phyloP scores from a whole-genome alignment of 1,139 yeast genomes.

The Kluyveromyces sp. region DNA sequence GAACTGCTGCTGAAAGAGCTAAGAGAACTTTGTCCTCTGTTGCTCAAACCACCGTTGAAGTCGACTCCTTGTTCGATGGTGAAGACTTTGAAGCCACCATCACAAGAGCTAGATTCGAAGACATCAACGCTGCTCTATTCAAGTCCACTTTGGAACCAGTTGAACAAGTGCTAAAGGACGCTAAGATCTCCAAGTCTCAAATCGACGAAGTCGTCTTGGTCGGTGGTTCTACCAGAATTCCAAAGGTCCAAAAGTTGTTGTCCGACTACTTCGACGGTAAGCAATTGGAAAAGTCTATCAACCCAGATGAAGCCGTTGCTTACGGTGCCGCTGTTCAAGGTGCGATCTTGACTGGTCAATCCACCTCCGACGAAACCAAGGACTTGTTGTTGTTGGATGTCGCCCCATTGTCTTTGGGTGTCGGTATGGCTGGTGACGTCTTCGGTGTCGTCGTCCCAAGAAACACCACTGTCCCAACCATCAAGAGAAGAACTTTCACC shows the following conservation, averaged over 20 bases:
- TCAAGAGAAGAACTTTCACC: constrained; percentile 99
- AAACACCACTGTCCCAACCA: constrained; percentile 99
- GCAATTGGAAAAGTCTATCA: constrained; percentile 90
- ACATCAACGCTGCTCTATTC: constrained; percentile 91
- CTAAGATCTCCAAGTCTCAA: constrained; percentile 81
- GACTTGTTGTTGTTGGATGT: constrained; percentile 96
- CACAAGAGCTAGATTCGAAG: constrained; percentile 99
- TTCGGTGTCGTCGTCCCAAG: constrained; percentile 99
- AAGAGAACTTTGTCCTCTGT: constrained; percentile 98
- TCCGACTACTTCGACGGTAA: constrained; percentile 98
- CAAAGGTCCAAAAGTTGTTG: constrained; percentile 95
- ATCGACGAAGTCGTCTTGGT: constrained; percentile 96
- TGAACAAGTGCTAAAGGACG: constrained; percentile 95
- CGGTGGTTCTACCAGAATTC: constrained; percentile 99
- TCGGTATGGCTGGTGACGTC: constrained; percentile 99
- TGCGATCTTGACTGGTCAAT: constrained; percentile 97
- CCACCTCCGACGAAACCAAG: constrained; percentile 94
- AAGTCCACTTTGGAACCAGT: constrained; percentile 95
- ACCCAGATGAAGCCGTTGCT: constrained; percentile 99
- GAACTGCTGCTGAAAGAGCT: constrained; percentile 99
- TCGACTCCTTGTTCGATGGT: constrained; percentile 95
- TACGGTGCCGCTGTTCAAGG: constrained; percentile 99
- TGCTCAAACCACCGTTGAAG: constrained; percentile 93
- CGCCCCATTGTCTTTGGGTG: constrained; percentile 98
- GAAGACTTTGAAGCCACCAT: constrained; percentile 93